A percentile compares a stretch with the other conserved stretches of the same genome.
Evolutionary conservation across 2,329 filamentous ascomycete species (phyloP).

Genomic region (Emmonsiellopsis sp.): DNA sequence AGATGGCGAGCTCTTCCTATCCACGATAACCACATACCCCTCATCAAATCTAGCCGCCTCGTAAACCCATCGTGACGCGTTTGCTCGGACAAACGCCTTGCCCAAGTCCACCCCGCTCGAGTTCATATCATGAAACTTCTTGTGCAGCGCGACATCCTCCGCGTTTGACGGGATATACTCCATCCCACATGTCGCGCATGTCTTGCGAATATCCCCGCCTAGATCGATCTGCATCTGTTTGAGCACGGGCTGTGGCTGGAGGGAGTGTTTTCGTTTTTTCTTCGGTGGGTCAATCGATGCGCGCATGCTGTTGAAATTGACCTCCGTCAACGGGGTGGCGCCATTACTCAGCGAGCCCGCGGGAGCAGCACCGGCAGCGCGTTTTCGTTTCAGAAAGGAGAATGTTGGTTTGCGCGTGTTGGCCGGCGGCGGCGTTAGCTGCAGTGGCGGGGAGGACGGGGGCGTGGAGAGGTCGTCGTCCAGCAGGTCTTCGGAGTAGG

Average conservation of each 20-base stretch:
- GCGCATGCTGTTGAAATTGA: conserved; percentile 35
- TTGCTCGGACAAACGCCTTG: conserved; percentile 46
- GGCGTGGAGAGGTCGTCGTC: conserved; percentile 36
- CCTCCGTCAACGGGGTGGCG: conserved; percentile 28
- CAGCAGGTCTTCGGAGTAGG: conserved; percentile 33
- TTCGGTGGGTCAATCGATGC: conserved; percentile 28
- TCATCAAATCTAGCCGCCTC: conserved; percentile 40
- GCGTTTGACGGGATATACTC: conserved; percentile 53
- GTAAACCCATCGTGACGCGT: conserved; percentile 43
- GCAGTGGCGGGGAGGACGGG: conserved; percentile 43
- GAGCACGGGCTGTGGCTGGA: conserved; percentile 26
- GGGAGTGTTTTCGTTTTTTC: conserved; percentile 18
- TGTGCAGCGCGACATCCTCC: conserved; percentile 54
- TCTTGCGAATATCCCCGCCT: conserved; percentile 45
- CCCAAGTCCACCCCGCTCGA: conserved; percentile 52
- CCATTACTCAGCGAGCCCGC: not conserved
- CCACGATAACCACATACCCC: conserved; percentile 49
- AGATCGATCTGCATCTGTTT: conserved; percentile 55
- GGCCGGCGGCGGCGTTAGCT: conserved; percentile 31
- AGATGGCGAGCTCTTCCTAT: conserved; percentile 42
- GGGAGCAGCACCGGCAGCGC: conserved; percentile 6
- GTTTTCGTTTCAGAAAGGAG: conserved; percentile 40
- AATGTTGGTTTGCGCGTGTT: conserved; percentile 42
- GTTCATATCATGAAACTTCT: conserved; percentile 55
- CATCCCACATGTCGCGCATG: conserved; percentile 55